Evolutionary conservation across 2,329 filamentous ascomycete species (phyloP), one percentile per base, ranked within the genome.

Genomic region (Rhynchosporium graminicola): DNA sequence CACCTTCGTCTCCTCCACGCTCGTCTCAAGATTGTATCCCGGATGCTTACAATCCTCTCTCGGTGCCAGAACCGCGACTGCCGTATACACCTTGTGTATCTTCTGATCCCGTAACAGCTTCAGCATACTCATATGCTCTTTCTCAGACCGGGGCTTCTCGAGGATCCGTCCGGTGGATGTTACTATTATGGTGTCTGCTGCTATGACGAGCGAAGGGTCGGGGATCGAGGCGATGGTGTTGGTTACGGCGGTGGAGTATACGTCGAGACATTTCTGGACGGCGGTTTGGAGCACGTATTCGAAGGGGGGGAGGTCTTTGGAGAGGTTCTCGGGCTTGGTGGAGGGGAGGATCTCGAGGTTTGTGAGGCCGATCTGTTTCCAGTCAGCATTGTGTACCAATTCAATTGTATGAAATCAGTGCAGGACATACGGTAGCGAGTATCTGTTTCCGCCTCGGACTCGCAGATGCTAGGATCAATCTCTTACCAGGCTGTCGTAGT

Each of bases 201-300:
- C 87, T 63, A 98, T 88, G 62, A 98, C 91, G 15, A 98, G 81
- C 6, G 87, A 88, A 0, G 92, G 92, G 69, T 97, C 95, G 48
- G 55, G 72, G 47, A 65, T 73, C 1, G 73, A 74, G 48, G 73
- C 75, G 29, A 76, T 73, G 6, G 73, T 72, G 61, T 78, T 79
- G 10, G 75, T 73, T 4, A 79, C 66, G 1, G 77, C 67, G 8
- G 73, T 72, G 5, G 71, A 71, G 64, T 78, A 66, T 10, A 98
- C 90, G 51, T 89, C 83, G 48, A 92, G 82, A 57, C 88, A 90
- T 77, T 99, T 99, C 70, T 89, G 85, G 28, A 86, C 85, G 3
- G 94, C 94, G 1, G 95, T 99, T 62, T 88, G 86, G 13, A 93
- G 82, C 26, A 97, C 95, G 79, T 99, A 99, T 78, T 96, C 92